These are phyloP conservation scores for Venturia nashicola DNA, from an alignment of 2,329 filamentous ascomycete species.

Conservation along the genomic window DNA sequence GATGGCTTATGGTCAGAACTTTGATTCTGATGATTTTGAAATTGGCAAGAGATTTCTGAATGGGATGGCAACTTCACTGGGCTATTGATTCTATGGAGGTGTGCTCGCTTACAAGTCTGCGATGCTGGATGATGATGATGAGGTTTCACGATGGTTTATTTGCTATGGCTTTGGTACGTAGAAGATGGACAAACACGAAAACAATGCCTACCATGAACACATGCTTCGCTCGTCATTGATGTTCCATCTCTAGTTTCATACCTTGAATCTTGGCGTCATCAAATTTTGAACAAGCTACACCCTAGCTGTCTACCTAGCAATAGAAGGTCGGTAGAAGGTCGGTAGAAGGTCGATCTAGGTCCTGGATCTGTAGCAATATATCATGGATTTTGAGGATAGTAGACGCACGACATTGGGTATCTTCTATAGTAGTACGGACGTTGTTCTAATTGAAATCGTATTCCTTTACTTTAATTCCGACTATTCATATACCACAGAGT, in stretches of 20 bases:
- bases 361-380: no score
- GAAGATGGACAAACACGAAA: background rate
- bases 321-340: no score
- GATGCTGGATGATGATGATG: background rate
- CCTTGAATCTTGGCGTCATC: background rate
- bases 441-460: no score
- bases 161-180: background rate
- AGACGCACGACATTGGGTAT: no score
- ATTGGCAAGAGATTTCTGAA: background rate
- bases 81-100: background rate
- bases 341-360: no score
- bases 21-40: background rate
- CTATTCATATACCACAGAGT: no score
- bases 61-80: background rate
- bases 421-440: no score
- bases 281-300: no score
- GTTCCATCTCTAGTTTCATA: background rate
- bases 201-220: background rate
- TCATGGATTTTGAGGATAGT: no score
- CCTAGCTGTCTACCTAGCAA: no score
- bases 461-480: no score
- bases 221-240: background rate
- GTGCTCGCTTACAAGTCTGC: background rate
- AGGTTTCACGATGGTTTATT: background rate
- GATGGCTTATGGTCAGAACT: constrained; percentile 3